Evolutionary conservation across 1,284 basidiomycete genomes (phyloP), one percentile per base, ranked within the genome.

Genomic region (Trametes polyzona): DNA sequence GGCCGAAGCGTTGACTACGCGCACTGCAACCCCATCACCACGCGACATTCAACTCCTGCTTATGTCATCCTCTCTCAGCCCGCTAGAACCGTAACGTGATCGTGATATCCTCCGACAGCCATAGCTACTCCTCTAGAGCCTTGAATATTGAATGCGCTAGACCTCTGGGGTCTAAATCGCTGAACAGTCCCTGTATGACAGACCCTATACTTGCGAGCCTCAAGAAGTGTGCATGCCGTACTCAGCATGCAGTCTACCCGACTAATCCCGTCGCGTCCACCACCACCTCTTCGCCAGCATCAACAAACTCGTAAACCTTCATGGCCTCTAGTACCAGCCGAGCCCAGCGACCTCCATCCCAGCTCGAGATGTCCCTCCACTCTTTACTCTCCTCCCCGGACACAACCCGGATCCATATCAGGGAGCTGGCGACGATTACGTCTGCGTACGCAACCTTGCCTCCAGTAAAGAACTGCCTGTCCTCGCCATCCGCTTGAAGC

Each of bases 261-360:
- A n/a, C n/a, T n/a, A n/a, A n/a, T n/a, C n/a, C n/a, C n/a, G n/a
- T n/a, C n/a, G n/a, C n/a, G n/a, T n/a, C n/a, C n/a, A n/a, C n/a
- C n/a, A n/a, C n/a, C n/a, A n/a, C n/a, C n/a, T n/a, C n/a, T n/a
- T n/a, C n/a, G n/a, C n/a, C n/a, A n/a, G n/a, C n/a, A n/a, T n/a
- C n/a, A n/a, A n/a, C n/a, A n/a, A n/a, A n/a, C 40, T 64, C 71
- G 55, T 73, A 76, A 36, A 67, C 59, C 47, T 72, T 68, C 50
- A 78, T 71, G 23, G 64, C 63, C n/a, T 69, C 69, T 39, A 74
- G 42, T n/a, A n/a, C n/a, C 6, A 75, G 66, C 43, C 52, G 65
- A 11, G 37, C 71, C 77, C 78, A 80, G 16, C 74, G 63, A 0
- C 77, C 79, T 10, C 66, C 70, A 59, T 76, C 64, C 73, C 72